Evolutionary conservation across 805 yeast species (phyloP).

Genomic region (Candida caryicola): DNA sequence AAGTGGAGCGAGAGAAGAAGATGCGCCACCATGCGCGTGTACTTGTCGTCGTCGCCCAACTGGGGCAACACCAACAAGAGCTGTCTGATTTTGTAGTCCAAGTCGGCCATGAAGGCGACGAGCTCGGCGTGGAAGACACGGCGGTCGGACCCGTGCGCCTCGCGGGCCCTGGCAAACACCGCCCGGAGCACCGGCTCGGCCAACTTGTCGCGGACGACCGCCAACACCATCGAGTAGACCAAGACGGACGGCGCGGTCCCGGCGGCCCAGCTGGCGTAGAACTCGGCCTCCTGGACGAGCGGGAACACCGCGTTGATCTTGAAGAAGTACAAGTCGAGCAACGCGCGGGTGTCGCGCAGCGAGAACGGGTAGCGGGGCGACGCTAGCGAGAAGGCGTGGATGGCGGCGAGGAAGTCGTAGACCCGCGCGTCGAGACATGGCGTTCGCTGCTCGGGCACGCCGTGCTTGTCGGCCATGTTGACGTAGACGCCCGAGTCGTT

Average conservation of each 20-base stretch:
- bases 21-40: constrained; percentile 20
- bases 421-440: constrained; percentile 8
- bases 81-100: constrained; percentile 35
- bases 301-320: constrained; percentile 35
- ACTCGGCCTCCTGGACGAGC: constrained; percentile 23
- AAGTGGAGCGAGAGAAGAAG: constrained; percentile 25
- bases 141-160: constrained; percentile 1
- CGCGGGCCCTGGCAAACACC: constrained; percentile 14
- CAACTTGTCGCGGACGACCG: constrained; percentile 24
- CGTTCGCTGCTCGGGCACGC: constrained; percentile 9
- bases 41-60: constrained; percentile 31
- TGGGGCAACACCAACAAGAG: constrained; percentile 24
- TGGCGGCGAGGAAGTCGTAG: constrained; percentile 19
- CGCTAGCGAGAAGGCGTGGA: constrained; percentile 31
- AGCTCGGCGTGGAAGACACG: constrained; percentile 11
- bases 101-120: constrained; percentile 17
- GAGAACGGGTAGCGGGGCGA: constrained; percentile 21
- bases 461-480: constrained; percentile 7
- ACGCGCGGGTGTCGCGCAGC: constrained; percentile 15
- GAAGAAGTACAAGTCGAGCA: constrained; percentile 28
- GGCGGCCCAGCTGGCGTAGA: constrained; percentile 26
- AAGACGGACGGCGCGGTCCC: constrained; percentile 20
- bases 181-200: constrained; percentile 23
- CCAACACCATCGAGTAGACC: constrained; percentile 27
- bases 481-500: constrained; percentile 26